Evolutionary conservation across 176 grass and related monocot genomes (phyloP), one percentile per base, ranked within the genome.

Genomic region (Saccharum spontaneum): DNA sequence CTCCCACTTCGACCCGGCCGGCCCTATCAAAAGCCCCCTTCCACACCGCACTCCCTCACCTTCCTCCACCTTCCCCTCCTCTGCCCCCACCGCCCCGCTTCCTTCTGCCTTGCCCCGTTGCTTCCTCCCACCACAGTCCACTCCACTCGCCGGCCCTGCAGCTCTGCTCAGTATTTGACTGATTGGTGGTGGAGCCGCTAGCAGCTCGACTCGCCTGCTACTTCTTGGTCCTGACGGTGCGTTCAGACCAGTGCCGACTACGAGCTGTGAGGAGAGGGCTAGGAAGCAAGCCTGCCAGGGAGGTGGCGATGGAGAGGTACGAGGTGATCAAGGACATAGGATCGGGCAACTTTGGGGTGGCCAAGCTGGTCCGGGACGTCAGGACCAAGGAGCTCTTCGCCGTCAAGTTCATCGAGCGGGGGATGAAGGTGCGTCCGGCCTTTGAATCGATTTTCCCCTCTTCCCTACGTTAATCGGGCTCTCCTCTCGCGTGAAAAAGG

Each of bases 271-370:
- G 44, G 20, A n/a, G 54, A 59, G n/a, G 10, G 49, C 4, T 0
- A 43, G 67, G 82, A 24, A 77, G 16, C 0, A 34, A 33, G 46
- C 13, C 8, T 13, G 39, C 2, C 5, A 34, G 76, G 26, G 67
- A 45, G 44, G 55, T 15, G 80, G 43, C 0, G 79, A 98, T 98
- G 97, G 97, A 98, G 74, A 79, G 89, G 79, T 98, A 94, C 60
- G 97, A 98, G 90, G 89, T 95, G 75, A 88, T 98, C 83, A 95
- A 90, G 87, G 93, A 95, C 82, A 85, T 98, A 77, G 97, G 97
- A 3, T 94, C 97, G 38, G 97, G 97, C 10, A 98, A 98, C 73
- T 98, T 98, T 75, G 97, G 97, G 3, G 97, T 98, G 34, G 93
- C 97, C 77, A 98, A 95, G 88, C 84, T 98, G 59, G 91, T 94